Conservation (phyloP, 306 rosid species). For the Trifolium repens region DNA sequence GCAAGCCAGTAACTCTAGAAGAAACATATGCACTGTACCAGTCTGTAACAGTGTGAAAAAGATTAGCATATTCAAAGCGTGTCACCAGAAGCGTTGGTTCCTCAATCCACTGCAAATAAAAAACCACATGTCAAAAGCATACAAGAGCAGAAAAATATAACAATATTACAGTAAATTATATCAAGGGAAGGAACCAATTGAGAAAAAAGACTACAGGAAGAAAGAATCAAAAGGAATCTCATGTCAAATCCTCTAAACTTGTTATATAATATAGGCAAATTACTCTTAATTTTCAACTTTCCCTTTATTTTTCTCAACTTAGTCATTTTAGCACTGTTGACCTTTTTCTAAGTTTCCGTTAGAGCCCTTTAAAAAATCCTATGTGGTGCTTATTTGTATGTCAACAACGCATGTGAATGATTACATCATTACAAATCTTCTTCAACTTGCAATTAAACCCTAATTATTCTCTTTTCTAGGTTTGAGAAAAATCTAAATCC, state of each 20-base stretch:
- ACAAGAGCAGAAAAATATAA: constrained; percentile 29
- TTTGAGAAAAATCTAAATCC: too few species aligned
- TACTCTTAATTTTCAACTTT: not conserved
- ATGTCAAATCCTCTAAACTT: not conserved
- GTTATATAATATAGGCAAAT: not conserved
- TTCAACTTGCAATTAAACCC: too few species aligned
- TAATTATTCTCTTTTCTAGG: too few species aligned
- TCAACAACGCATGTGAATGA: too few species aligned
- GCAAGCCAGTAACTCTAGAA: constrained; percentile 83
- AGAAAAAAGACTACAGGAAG: not conserved
- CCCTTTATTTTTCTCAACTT: not conserved
- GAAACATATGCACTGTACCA: constrained; percentile 96
- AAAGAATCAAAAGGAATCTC: not conserved
- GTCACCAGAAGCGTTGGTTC: constrained; percentile 94
- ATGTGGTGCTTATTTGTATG: too few species aligned
- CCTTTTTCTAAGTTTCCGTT: too few species aligned
- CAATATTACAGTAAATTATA: not conserved
- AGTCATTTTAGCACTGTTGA: too few species aligned
- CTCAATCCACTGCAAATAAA: constrained; percentile 88
- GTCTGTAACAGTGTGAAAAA: constrained; percentile 91
- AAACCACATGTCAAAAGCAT: constrained; percentile 49
- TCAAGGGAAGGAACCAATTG: constrained; percentile 15
- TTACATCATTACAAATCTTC: too few species aligned
- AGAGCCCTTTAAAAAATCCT: too few species aligned
- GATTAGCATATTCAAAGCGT: constrained; percentile 94